Conservation (phyloP, 331 rosid species). For the Acacia concinna region DNA sequence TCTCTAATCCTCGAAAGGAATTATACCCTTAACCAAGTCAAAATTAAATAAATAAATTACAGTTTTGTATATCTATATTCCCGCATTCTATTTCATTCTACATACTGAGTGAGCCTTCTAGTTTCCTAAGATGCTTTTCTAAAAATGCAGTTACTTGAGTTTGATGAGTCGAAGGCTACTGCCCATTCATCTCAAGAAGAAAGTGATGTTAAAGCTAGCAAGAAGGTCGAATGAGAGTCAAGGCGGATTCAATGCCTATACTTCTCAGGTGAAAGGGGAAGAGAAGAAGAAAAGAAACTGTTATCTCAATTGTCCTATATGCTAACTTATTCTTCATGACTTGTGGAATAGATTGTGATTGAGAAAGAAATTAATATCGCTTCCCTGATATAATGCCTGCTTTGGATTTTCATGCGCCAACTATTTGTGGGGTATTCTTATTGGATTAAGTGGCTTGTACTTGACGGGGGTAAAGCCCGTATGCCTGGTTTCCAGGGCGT, state of each 20-base stretch:
- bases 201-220: constrained; percentile 48
- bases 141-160: constrained; percentile 71
- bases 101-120: neutral
- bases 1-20: no score
- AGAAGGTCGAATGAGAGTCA: constrained; percentile 62
- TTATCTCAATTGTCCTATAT: constrained; percentile 26
- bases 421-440: neutral
- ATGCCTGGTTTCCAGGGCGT: neutral
- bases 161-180: constrained; percentile 73
- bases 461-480: neutral
- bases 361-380: neutral
- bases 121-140: constrained; percentile 12
- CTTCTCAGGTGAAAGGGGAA: constrained; percentile 12
- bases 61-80: no score
- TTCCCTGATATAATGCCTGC: neutral
- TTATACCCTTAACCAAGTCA: no score
- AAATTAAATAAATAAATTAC: no score
- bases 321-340: constrained; percentile 53
- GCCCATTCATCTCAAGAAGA: constrained; percentile 51
- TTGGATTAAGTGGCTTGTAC: neutral
- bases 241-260: constrained; percentile 5
- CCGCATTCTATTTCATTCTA: neutral
- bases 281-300: constrained; percentile 11
- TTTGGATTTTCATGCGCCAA: constrained; percentile 1
- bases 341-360: constrained; percentile 28